A percentile compares a stretch with the other conserved stretches of the same genome.
These are phyloP conservation scores for Phytomonas sp. DNA, from an alignment of 208 protist genomes.

Conservation along the genomic window DNA sequence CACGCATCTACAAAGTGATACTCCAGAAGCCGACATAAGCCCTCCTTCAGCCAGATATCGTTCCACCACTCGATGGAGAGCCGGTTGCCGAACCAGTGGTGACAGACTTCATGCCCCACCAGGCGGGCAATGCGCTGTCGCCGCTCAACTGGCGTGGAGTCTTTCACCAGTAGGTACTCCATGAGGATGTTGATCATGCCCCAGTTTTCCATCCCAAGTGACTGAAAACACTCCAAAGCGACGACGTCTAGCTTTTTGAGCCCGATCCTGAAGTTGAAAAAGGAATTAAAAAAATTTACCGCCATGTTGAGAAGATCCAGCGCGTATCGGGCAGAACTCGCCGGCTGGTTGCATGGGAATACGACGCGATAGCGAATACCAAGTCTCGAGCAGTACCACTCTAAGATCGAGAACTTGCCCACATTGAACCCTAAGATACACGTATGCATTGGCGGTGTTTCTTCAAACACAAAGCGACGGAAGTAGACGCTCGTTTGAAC, in stretches of 20 bases:
- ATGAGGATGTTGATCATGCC: constrained; percentile 84
- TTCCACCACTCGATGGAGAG: constrained; percentile 93
- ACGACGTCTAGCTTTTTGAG: constrained; percentile 88
- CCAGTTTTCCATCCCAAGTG: constrained; percentile 86
- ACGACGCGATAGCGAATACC: constrained; percentile 53
- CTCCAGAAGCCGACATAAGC: constrained; percentile 93
- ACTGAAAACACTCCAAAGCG: constrained; percentile 22
- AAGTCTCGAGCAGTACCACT: constrained; percentile 28
- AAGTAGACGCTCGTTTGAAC: not conserved
- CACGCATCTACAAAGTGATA: constrained; percentile 67
- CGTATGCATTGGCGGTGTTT: constrained; percentile 41
- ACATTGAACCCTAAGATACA: constrained; percentile 79
- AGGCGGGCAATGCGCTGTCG: constrained; percentile 81
- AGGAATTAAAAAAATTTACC: constrained; percentile 81
- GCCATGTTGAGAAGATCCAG: constrained; percentile 84
- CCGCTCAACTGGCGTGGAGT: constrained; percentile 33
- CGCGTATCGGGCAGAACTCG: constrained; percentile 61
- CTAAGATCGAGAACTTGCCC: constrained; percentile 88
- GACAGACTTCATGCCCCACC: constrained; percentile 91
- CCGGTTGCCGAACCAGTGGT: constrained; percentile 93
- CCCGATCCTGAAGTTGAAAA: constrained; percentile 81
- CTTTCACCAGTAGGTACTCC: constrained; percentile 54
- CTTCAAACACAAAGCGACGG: constrained; percentile 27
- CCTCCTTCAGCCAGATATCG: constrained; percentile 96
- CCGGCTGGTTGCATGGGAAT: constrained; percentile 24